Evolutionary conservation across 78 protist genomes (phyloP), one percentile per base, ranked within the genome.

Genomic region (Thecamonas trahens): DNA sequence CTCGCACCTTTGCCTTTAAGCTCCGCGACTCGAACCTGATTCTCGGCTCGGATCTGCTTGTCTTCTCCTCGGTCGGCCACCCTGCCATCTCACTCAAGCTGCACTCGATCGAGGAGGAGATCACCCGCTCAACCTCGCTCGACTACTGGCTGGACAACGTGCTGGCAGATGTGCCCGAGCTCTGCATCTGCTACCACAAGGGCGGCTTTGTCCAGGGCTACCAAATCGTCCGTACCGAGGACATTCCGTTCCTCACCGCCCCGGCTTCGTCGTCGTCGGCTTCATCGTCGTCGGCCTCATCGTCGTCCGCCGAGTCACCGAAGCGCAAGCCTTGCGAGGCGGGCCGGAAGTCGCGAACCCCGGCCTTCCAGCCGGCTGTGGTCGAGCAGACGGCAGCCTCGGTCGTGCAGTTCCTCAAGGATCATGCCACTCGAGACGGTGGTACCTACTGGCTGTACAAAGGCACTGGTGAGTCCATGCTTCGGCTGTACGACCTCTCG

Each of bases 121-220:
- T 74, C 52, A n/a, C 35, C 58, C 47, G 24, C 1, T 5, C 15
- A 3, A 0, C 40, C 20, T 22, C 29, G n/a, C 31, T 74, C 15
- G 71, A 62, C 24, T 52, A 20, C 61, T 74, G 79, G 58, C 74
- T 74, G 6, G 79, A 74, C 79, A 74, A 74, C 38, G 34, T 74
- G 32, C n/a, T 74, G 79, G 22, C 8, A 24, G 17, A 26, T 52
- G 47, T 40, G 15, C 72, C 79, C 3, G 52, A 57, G 42, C 29
- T 74, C 6, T 55, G 52, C 34, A 37, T 74, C 17, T 62, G 71
- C 50, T 67, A 49, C 38, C 72, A 74, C 55, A 2, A 0, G 38
- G 35, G 26, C 37, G 79, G 79, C 32, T n/a, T 26, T 2, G 67
- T 70, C 28, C 29, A 26, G 7, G 58, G 79, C 22, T 74, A 29